A percentile compares a stretch with the other conserved stretches of the same genome.
phyloP scores from a whole-genome alignment of 805 yeast genomes.

The Saturnispora zaruensis region DNA sequence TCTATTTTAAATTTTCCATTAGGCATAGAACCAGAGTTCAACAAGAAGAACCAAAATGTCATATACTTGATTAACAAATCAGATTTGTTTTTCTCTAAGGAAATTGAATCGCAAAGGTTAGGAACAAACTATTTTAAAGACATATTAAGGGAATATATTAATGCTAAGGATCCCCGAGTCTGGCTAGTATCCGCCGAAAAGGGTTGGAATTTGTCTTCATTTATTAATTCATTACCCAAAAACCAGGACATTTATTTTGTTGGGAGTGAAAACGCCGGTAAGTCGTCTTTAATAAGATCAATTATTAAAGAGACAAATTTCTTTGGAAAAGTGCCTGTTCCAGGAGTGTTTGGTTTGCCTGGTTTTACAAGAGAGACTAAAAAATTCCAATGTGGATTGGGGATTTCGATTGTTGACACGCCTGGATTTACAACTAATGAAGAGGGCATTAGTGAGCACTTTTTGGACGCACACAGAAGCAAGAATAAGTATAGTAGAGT shows the following conservation, averaged over 20 bases:
- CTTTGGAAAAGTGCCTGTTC: slow-evolving; percentile 20
- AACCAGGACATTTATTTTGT: slow-evolving; percentile 38
- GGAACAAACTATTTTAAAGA: slow-evolving; percentile 28
- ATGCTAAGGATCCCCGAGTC: slow-evolving; percentile 30
- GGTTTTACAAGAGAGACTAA: slow-evolving; percentile 58
- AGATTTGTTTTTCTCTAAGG: slow-evolving; percentile 28
- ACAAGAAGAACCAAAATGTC: slow-evolving; percentile 29
- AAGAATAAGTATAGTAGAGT: slow-evolving; percentile 1
- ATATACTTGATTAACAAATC: slow-evolving; percentile 35
- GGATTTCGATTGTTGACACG: slow-evolving; percentile 31
- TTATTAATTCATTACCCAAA: slow-evolving; percentile 32
- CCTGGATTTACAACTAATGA: slow-evolving; percentile 33
- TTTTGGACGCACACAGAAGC: slow-evolving; percentile 12
- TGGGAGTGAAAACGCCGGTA: slow-evolving; percentile 66
- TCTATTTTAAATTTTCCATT: slow-evolving; percentile 71
- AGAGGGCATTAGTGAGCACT: slow-evolving; percentile 20
- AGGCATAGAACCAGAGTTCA: slow-evolving; percentile 34
- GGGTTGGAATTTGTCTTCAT: slow-evolving; percentile 41
- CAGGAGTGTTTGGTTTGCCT: slow-evolving; percentile 48
- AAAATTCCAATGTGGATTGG: slow-evolving; percentile 22
- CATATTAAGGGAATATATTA: slow-evolving; percentile 24
- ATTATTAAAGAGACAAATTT: slow-evolving; percentile 20
- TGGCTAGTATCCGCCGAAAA: slow-evolving; percentile 41
- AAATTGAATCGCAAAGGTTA: slow-evolving; percentile 17
- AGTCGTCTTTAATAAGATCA: slow-evolving; percentile 49